These are phyloP conservation scores for Castanea sativa DNA, from an alignment of 306 rosid species.

Conservation along the genomic window DNA sequence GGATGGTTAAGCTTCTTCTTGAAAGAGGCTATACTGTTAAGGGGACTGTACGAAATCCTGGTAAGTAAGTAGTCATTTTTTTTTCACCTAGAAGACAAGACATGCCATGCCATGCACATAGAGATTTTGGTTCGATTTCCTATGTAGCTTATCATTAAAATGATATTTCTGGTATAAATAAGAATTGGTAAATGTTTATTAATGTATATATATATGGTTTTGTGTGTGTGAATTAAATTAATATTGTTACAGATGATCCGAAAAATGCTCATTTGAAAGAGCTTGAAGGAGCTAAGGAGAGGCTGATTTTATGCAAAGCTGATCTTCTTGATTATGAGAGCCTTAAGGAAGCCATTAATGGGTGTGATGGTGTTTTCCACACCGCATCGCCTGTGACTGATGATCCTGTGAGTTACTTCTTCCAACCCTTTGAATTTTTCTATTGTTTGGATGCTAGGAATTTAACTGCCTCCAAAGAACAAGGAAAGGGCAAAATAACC, in stretches of 20 bases:
- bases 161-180: neutral
- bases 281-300: conserved; percentile 75
- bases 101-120: too few species aligned
- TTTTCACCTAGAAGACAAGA: too few species aligned
- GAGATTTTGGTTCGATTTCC: neutral
- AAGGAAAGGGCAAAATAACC: too few species aligned
- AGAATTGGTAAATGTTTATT: neutral
- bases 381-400: conserved; percentile 86
- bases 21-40: conserved; percentile 71
- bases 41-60: conserved; percentile 90
- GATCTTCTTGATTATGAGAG: conserved; percentile 72
- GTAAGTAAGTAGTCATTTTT: conserved; percentile 11
- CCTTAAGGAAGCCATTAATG: conserved; percentile 50
- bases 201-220: neutral
- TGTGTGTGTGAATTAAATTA: neutral
- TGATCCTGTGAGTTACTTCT: conserved; percentile 51
- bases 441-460: neutral
- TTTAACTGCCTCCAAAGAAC: too few species aligned
- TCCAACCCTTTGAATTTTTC: too few species aligned
- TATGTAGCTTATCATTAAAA: neutral
- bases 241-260: conserved; percentile 48
- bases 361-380: conserved; percentile 82
- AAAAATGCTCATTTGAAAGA: conserved; percentile 76
- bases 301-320: conserved; percentile 57
- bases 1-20: conserved; percentile 76